Base-by-base conservation (phyloP, 192 early-diverging fungal genomes). In the Podila clonocystis region DNA sequence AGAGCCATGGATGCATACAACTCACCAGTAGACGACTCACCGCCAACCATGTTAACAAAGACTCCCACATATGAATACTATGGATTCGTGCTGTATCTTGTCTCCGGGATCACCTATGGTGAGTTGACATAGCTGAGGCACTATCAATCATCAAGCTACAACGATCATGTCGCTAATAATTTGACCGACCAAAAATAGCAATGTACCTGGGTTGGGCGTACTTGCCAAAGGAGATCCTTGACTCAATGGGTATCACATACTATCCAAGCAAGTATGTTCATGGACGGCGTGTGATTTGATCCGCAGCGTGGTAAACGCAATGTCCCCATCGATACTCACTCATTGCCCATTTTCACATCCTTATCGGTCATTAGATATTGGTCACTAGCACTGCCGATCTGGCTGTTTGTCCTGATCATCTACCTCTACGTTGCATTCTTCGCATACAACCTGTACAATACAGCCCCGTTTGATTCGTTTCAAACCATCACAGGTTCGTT, bases 201-300 rank as follows among this genome's bases (percentile, higher is more conserved):
- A 84, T 94, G 73, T 95, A 95, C 63, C 70, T 96, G 17, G 66
- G 91, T 55, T 95, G 94, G 96, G 95, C 95, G 1, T 92, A 96
- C 75, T 75, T 95, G 20, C 94, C 95, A 9, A 93, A 96, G 62
- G 80, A 89, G n/a, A 82, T 90, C 22, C 85, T 96, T 19, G 83
- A 88, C 28, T 87, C 85, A 0, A 64, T 93, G 33, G 93, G 93
- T 0, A 92, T 96, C 49, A 93, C 93, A 5, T 97, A 96, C 75
- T 96, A 95, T 70, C 96, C 96, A 0, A 89, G 90, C 78, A 88
- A 89, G 91, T 91, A 85, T 26, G 77, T 80, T 24, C 52, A 55
- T 2, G 45, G 48, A 9, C 11, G 55, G 1, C 20, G 7, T 24
- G 28, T 29, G n/a, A 59, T 49, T 62, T 61, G 30, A 30, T 66